Evolutionary conservation across 306 rosid species (phyloP), one percentile per base, ranked within the genome.

Genomic region (Cicer judaicum): DNA sequence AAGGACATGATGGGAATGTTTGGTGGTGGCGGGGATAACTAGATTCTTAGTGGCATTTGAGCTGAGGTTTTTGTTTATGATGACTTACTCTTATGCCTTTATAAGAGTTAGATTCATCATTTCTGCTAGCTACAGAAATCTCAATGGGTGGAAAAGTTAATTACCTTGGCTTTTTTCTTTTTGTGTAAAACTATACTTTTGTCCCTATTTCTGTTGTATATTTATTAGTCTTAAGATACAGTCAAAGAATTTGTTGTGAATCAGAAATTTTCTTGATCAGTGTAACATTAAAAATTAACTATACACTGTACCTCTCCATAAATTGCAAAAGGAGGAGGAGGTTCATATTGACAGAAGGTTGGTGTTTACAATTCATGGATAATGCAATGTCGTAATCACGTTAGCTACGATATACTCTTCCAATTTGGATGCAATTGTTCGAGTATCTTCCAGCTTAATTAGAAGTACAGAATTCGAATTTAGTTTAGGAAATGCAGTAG

Each of bases 1-100:
- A 90, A 90, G 69, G 98, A 92, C 60, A 90, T 92, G 98, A 88
- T 90, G 96, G 87, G 96, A 49, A 88, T 90, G 96, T 82, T 92
- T 12, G 98, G 97, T 10, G 97, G 92, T 13, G 97, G 92, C 16
- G 90, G 88, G 18, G 86, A 86, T 40, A 82, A 88, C 81, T 79
- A 72, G 62, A 75, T 41, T 75, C 8, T 70, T 21, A 21, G 11
- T 10, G 42, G 52, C 72, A 21, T 69, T 38, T 65, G 63, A 64
- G 19, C 73, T 64, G 63, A 63, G 49, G 61, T 39, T 55, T 39
- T 55, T 74, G 66, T 78, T 68, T 74, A 61, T 63, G 53, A 64
- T 24, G 10, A 41, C 65, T 78, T 42, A 2, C 76, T 63, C 56
- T 53, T 10, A 13, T 59, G 62, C 64, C 64, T 73, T 67, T 50